Conservation (phyloP, 345 rosid genomes). For the Linum lewisii region DNA sequence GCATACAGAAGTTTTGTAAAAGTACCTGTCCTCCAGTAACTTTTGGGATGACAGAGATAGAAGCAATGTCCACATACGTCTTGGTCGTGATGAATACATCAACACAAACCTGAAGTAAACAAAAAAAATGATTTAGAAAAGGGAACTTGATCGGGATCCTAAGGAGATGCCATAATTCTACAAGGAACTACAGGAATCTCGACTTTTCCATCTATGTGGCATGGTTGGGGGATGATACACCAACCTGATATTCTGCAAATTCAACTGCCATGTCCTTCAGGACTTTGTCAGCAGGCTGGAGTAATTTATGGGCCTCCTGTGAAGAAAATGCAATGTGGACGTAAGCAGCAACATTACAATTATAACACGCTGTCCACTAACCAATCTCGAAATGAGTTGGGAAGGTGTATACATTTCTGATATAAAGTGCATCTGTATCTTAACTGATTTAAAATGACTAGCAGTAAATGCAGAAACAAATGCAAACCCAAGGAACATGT, state of each 20-base stretch:
- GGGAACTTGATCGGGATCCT: not conserved
- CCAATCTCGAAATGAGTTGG: not conserved
- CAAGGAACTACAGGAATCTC: no score
- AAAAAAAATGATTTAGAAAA: not conserved
- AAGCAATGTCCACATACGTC: conserved; percentile 82
- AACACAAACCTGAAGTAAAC: conserved; percentile 72
- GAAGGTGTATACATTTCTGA: not conserved
- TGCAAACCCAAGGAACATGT: not conserved
- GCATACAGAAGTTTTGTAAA: not conserved
- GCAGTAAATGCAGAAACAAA: not conserved
- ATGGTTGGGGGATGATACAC: not conserved
- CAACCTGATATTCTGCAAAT: conserved; percentile 96
- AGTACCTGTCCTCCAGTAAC: conserved; percentile 94
- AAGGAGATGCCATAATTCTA: not conserved
- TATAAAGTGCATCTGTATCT: not conserved
- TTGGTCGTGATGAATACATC: conserved; percentile 86
- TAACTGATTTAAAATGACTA: not conserved
- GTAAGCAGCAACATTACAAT: not conserved
- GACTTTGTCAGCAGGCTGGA: conserved; percentile 87
- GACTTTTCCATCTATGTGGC: no score
- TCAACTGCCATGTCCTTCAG: conserved; percentile 94
- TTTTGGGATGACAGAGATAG: conserved; percentile 79
- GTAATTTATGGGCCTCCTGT: conserved; percentile 92
- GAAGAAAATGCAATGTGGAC: not conserved
- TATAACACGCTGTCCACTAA: not conserved